phyloP scores from a whole-genome alignment of 352 stramenopile genomes.

The Phytophthora pinifolia region DNA sequence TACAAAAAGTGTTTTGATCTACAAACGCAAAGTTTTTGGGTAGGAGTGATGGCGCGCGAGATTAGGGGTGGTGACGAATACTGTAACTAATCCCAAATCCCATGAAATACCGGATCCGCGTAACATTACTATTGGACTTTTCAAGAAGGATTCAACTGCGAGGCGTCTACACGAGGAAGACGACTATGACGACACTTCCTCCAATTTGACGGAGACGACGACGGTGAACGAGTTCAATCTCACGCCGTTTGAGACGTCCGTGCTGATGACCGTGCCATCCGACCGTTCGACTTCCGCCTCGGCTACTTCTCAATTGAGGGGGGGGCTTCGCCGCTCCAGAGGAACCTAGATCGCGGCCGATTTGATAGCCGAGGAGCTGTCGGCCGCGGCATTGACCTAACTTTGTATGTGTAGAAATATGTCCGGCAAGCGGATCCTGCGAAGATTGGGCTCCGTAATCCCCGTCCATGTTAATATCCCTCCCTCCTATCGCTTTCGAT shows the following conservation, averaged over 20 bases:
- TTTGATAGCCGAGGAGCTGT: too few species aligned
- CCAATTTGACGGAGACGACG: neutral
- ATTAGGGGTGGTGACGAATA: too few species aligned
- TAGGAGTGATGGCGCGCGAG: too few species aligned
- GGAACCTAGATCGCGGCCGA: neutral
- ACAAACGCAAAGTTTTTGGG: too few species aligned
- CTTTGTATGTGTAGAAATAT: too few species aligned
- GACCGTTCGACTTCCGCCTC: slow-evolving; percentile 17
- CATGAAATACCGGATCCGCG: too few species aligned
- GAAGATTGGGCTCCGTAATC: slow-evolving; percentile 10
- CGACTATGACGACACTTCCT: neutral
- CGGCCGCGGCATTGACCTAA: too few species aligned
- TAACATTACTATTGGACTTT: too few species aligned
- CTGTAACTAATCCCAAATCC: too few species aligned
- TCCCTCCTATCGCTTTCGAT: slow-evolving; percentile 6
- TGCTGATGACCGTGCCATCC: slow-evolving; percentile 16
- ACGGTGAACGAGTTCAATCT: slow-evolving; percentile 19
- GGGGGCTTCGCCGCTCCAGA: slow-evolving; percentile 11
- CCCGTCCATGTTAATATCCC: neutral
- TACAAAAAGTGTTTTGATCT: too few species aligned
- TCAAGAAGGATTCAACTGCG: slow-evolving; percentile 22
- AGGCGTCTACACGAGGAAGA: slow-evolving; percentile 18
- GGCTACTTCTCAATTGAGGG: slow-evolving; percentile 20
- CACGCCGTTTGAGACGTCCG: slow-evolving; percentile 2
- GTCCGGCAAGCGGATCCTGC: too few species aligned